Base-by-base conservation (phyloP, 805 yeast genomes). In the Candida golubevii region DNA sequence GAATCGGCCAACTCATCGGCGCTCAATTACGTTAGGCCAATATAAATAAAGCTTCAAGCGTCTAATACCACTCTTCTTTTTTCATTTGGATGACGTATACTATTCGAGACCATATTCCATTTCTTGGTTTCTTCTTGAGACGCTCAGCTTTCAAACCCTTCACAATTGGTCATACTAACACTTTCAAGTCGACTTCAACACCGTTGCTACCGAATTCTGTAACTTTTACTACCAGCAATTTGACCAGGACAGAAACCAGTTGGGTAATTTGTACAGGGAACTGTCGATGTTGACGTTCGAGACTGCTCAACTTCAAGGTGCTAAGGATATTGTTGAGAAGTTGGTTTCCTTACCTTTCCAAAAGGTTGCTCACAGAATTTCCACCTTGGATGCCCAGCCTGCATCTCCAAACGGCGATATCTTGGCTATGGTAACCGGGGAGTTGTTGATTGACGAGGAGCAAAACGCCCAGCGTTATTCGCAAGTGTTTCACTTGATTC, bases 271-370 rank as follows among this genome's bases (percentile, higher is more conserved):
- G 60, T 91, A 91, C 82, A 86, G 99, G 66, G 96, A 88, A 50
- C 90, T 87, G 65, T 89, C 97, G 27, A 93, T 93, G 99, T 77
- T 93, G 70, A 93, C 99, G 38, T 93, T 93, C 60, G 99, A 93
- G 73, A 83, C 90, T 44, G 75, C 89, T 47, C 97, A 91, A 75
- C 76, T 86, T 54, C 99, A 91, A 74, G 99, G 99, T 56, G 87
- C 95, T 46, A 83, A 84, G 72, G 84, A 75, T 59, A 93, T 93
- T 61, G 89, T 93, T 51, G 98, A 93, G 73, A 91, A 93, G 67
- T 79, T 93, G 55, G 82, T 80, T 26, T 79, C 89, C 33, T 78
- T 93, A 59, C 97, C 97, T 41, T 93, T 93, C 77, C 84, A 79
- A 65, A 89, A 89, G 71, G 97, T 93, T 46, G 84, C 80, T 40